These are phyloP conservation scores for Schizophyllum commune DNA, from an alignment of 1,284 basidiomycete species.

Conservation along the genomic window DNA sequence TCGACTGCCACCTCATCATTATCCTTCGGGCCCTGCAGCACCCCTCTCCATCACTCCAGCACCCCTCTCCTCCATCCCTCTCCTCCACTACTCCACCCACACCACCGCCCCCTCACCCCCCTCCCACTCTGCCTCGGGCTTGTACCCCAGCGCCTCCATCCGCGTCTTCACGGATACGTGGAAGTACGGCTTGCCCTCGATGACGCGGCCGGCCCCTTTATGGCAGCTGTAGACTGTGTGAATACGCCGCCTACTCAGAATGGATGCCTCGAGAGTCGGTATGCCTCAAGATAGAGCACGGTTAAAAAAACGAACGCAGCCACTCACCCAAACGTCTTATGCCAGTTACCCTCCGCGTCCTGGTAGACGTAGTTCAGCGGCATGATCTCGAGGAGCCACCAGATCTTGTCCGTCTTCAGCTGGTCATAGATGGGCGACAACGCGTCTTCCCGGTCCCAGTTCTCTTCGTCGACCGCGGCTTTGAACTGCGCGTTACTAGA, in stretches of 20 bases:
- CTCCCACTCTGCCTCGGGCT: constrained; percentile 40
- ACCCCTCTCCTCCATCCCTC: too few relatives aligned
- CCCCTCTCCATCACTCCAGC: too few relatives aligned
- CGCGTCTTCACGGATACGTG: constrained; percentile 46
- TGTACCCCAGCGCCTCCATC: constrained; percentile 43
- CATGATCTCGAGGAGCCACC: constrained; percentile 39
- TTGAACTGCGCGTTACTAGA: background rate
- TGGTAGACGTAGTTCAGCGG: constrained; percentile 29
- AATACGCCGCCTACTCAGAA: background rate
- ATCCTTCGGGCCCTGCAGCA: too few relatives aligned
- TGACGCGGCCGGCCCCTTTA: constrained; percentile 39
- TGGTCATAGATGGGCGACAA: constrained; percentile 27
- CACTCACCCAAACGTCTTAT: constrained; percentile 15
- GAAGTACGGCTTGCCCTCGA: constrained; percentile 37
- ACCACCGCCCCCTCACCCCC: background rate
- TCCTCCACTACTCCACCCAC: too few relatives aligned
- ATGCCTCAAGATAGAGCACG: background rate
- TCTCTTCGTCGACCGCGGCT: background rate
- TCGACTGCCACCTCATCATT: too few relatives aligned
- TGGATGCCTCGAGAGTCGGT: background rate
- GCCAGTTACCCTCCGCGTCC: constrained; percentile 26
- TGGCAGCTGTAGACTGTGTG: constrained; percentile 26
- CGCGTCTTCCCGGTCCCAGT: constrained; percentile 14
- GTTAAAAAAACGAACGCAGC: background rate
- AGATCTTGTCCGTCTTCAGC: constrained; percentile 20